Percentiles rank a stretch among this genome's conserved stretches.
Evolutionary conservation across 1,284 basidiomycete genomes (phyloP).

Genomic region (Wallemia ichthyophaga): DNA sequence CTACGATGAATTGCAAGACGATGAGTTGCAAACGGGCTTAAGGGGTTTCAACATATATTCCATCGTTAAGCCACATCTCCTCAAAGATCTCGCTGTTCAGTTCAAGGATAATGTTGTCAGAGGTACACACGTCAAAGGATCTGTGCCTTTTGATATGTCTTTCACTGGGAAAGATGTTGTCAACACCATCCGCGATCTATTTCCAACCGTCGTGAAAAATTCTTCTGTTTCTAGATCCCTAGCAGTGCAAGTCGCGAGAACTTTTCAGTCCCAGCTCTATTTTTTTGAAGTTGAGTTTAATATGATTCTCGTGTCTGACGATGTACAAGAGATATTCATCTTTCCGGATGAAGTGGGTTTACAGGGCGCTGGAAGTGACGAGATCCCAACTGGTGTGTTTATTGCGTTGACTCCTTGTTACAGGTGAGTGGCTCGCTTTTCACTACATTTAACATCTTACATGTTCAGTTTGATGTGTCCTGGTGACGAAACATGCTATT

Average conservation of each 20-base stretch:
- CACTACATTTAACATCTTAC: not conserved
- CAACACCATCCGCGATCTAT: slow-evolving; percentile 47
- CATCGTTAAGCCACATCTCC: slow-evolving; percentile 52
- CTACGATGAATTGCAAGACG: slow-evolving; percentile 25
- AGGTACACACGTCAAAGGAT: slow-evolving; percentile 62
- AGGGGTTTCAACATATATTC: not conserved
- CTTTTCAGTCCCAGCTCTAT: slow-evolving; percentile 68
- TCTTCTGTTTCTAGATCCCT: slow-evolving; percentile 25
- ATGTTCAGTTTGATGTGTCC: slow-evolving; percentile 14
- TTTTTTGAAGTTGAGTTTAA: slow-evolving; percentile 97
- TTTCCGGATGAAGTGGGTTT: slow-evolving; percentile 62
- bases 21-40: slow-evolving; percentile 27
- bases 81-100: slow-evolving; percentile 65
- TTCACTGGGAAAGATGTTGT: slow-evolving; percentile 83
- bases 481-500: slow-evolving; percentile 18
- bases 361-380: slow-evolving; percentile 28
- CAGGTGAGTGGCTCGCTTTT: slow-evolving; percentile 3
- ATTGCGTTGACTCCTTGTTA: slow-evolving; percentile 49
- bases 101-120: slow-evolving; percentile 57
- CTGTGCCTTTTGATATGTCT: slow-evolving; percentile 51
- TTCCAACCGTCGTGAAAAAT: slow-evolving; percentile 39
- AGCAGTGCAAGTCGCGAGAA: slow-evolving; percentile 60
- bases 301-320: slow-evolving; percentile 47
- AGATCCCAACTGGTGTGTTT: slow-evolving; percentile 55
- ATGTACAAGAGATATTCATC: slow-evolving; percentile 82